Evolutionary conservation across 1,139 yeast species (phyloP), one percentile per base, ranked within the genome.

Genomic region (Candida anutae): DNA sequence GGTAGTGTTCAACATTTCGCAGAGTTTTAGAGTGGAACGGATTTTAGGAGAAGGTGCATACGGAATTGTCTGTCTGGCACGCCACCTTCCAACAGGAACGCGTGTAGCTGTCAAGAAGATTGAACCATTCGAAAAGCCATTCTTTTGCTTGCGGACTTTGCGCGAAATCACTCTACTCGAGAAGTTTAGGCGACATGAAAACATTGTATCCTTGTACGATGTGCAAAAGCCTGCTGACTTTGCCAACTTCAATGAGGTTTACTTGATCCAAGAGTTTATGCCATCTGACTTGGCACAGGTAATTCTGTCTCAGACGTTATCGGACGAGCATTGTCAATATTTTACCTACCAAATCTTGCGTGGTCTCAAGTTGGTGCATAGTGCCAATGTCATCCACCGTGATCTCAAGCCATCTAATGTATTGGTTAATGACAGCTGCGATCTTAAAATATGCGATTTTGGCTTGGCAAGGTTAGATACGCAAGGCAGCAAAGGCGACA

Each of bases 331-430:
- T 40, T 69, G 77, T 30, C 83, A 77, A 43, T 78, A 77, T 46
- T 77, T 79, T 41, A 61, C 69, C 1, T 90, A 93, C 56, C 98
- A 90, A 61, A 88, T 90, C 28, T 64, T 88, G 38, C 70, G 97
- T 39, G 98, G 97, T 1, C 67, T 90, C 45, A 90, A 90, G 54
- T 88, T 85, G 50, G 95, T 90, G 32, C 98, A 90, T 56, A 82
- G 95, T 6, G 97, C 97, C 0, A 95, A 95, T 16, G 97, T 90
- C 10, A 90, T 90, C 39, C 98, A 90, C 53, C 73, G 97, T 42
- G 98, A 90, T 58, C 66, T 88, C 46, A 85, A 87, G 57, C 98
- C 98, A 5, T 77, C 90, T 37, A 90, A 90, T 56, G 84, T 90
- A 37, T 67, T 90, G 37, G 83, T 90, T 45, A 88, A 88, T 52